Evolutionary conservation across 2,329 filamentous ascomycete species (phyloP).

Genomic region (Aphanocladium album): DNA sequence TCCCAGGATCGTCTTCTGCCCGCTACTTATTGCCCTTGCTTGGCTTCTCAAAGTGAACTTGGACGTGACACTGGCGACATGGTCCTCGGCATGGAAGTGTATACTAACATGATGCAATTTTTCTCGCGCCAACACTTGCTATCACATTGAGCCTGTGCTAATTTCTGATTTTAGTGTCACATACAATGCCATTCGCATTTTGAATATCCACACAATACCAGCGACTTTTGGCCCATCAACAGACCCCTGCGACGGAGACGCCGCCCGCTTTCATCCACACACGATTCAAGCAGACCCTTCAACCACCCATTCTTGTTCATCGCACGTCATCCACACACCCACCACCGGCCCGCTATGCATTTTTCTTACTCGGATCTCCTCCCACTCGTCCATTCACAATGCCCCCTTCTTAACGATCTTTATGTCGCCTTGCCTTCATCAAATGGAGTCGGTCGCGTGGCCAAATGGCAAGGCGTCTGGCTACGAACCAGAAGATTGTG

Average conservation of each 20-base stretch:
- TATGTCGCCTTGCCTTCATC: slow-evolving; percentile 1
- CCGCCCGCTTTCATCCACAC: neutral
- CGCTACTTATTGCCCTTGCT: too few relatives aligned
- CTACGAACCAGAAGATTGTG: slow-evolving; percentile 15
- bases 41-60: too few relatives aligned
- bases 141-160: too few relatives aligned
- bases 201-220: neutral
- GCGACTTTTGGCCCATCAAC: neutral
- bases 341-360: neutral
- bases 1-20: too few relatives aligned
- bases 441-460: slow-evolving; percentile 12
- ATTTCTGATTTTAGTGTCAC: neutral
- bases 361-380: neutral
- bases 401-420: neutral
- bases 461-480: slow-evolving; percentile 14
- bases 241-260: neutral
- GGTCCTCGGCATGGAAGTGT: too few relatives aligned
- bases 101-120: too few relatives aligned
- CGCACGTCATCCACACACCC: neutral
- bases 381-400: neutral
- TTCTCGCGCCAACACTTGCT: too few relatives aligned
- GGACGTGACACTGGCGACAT: too few relatives aligned
- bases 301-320: neutral
- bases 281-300: neutral
- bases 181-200: neutral